phyloP scores from a whole-genome alignment of 2,329 filamentous ascomycete species.

The Endothia cerciana region DNA sequence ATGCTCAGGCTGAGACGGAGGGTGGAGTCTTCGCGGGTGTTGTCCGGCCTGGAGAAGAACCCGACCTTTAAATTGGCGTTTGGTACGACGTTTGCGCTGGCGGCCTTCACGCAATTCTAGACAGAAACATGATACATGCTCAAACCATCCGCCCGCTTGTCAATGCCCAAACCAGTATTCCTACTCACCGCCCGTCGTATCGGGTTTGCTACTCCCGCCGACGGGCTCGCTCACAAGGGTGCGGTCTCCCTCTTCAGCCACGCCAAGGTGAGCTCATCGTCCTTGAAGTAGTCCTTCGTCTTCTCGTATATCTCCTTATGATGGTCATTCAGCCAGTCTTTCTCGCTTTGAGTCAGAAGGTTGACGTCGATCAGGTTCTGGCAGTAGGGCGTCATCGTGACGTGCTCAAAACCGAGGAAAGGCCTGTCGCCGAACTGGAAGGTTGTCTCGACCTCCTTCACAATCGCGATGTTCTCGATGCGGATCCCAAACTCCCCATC shows the following conservation, averaged over 20 bases:
- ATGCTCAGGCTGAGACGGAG: slow-evolving; percentile 44
- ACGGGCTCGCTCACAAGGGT: slow-evolving; percentile 46
- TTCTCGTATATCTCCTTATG: slow-evolving; percentile 81
- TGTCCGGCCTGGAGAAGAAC: slow-evolving; percentile 58
- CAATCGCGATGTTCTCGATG: slow-evolving; percentile 95
- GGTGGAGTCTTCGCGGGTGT: slow-evolving; percentile 44
- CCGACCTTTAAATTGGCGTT: slow-evolving; percentile 71
- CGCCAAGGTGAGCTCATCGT: slow-evolving; percentile 69
- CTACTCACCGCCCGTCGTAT: not conserved
- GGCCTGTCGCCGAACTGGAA: slow-evolving; percentile 92
- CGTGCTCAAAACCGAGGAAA: slow-evolving; percentile 93
- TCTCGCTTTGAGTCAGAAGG: slow-evolving; percentile 75
- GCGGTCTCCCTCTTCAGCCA: slow-evolving; percentile 91
- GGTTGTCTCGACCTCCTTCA: slow-evolving; percentile 83
- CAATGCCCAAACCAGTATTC: not conserved
- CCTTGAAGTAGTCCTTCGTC: slow-evolving; percentile 75
- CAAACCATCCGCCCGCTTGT: slow-evolving; percentile 7
- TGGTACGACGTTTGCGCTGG: slow-evolving; percentile 72
- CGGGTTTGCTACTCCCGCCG: not conserved
- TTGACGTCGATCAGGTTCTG: slow-evolving; percentile 79
- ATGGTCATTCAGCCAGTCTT: slow-evolving; percentile 85
- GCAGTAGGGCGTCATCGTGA: slow-evolving; percentile 96
- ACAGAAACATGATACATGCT: slow-evolving; percentile 17
- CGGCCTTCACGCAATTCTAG: slow-evolving; percentile 61
- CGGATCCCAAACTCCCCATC: slow-evolving; percentile 93